Evolutionary conservation across 2,329 filamentous ascomycete species (phyloP).

Genomic region (Mollisia scopiformis): DNA sequence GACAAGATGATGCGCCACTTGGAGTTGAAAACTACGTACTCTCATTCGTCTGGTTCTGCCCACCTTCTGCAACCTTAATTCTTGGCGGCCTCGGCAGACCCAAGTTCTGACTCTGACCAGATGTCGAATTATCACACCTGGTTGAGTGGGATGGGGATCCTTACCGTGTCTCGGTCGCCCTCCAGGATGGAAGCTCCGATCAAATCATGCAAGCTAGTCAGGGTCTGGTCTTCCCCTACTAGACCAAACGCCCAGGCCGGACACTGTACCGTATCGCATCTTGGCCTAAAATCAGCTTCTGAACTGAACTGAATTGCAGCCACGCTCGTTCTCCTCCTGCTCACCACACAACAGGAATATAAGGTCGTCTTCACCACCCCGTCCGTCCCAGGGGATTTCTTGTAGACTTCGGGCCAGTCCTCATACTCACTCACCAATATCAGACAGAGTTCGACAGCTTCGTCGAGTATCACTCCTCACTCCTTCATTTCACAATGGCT

Average conservation of each 20-base stretch:
- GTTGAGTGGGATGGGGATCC: background rate
- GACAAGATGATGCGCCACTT: background rate
- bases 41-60: background rate
- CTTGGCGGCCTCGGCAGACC: constrained; percentile 9
- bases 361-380: background rate
- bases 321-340: background rate
- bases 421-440: constrained; percentile 10
- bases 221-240: background rate
- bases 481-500: constrained; percentile 9
- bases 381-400: background rate
- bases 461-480: background rate
- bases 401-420: constrained; percentile 20
- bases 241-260: background rate
- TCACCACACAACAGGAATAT: constrained; percentile 4
- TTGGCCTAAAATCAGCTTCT: constrained; percentile 1
- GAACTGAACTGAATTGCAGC: background rate
- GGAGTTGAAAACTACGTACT: background rate
- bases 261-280: background rate
- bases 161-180: background rate
- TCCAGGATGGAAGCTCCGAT: background rate
- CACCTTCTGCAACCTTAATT: constrained; percentile 9
- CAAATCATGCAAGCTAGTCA: background rate
- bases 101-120: background rate
- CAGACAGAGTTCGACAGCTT: background rate
- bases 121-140: background rate